Conservation (phyloP, 2,329 filamentous ascomycete species). For the Aspergillus sergii region DNA sequence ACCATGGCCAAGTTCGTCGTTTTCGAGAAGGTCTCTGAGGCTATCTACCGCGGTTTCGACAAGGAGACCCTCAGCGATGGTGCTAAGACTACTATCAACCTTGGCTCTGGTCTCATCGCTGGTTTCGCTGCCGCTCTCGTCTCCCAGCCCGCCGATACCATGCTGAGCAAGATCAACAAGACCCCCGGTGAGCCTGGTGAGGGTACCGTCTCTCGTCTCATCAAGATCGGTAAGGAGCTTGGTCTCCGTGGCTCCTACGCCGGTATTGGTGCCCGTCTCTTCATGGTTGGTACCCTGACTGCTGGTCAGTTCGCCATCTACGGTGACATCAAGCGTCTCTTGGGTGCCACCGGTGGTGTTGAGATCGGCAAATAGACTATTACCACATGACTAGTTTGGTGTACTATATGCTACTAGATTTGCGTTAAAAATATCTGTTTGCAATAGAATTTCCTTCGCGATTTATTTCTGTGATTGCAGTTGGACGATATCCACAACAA, state of each 20-base stretch:
- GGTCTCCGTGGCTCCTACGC: slow-evolving; percentile 75
- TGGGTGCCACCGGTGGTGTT: slow-evolving; percentile 75
- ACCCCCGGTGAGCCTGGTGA: slow-evolving; percentile 84
- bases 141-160: slow-evolving; percentile 89
- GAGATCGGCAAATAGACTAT: slow-evolving; percentile 61
- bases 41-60: slow-evolving; percentile 69
- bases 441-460: slow-evolving; percentile 17
- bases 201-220: slow-evolving; percentile 74
- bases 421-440: slow-evolving; percentile 20
- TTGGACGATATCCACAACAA: not conserved
- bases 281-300: slow-evolving; percentile 75
- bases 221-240: slow-evolving; percentile 88
- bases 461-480: not conserved
- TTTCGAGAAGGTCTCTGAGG: slow-evolving; percentile 83
- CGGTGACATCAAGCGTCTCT: slow-evolving; percentile 69
- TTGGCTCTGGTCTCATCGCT: slow-evolving; percentile 81
- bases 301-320: slow-evolving; percentile 90
- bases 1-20: slow-evolving; percentile 96
- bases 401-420: slow-evolving; percentile 24
- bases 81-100: slow-evolving; percentile 78
- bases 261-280: slow-evolving; percentile 79
- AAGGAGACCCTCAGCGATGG: slow-evolving; percentile 69
- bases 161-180: slow-evolving; percentile 97
- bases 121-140: slow-evolving; percentile 85
- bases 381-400: slow-evolving; percentile 21